phyloP scores from a whole-genome alignment of 1,139 yeast genomes.

The Tardiomyces depauwii region DNA sequence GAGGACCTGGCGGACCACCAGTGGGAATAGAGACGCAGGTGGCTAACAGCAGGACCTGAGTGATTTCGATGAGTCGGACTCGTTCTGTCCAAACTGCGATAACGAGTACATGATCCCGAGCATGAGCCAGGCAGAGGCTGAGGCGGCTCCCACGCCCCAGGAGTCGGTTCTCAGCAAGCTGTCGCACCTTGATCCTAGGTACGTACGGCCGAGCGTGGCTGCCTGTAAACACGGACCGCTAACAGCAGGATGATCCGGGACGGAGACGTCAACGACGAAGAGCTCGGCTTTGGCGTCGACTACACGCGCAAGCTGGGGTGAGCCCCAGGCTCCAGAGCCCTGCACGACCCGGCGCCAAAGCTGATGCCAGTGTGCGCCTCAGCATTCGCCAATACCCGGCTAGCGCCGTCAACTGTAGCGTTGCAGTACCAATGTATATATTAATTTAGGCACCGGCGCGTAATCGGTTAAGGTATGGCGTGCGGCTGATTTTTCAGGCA shows the following conservation, averaged over 20 bases:
- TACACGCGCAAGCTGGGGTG: not conserved
- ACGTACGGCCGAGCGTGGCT: conserved; percentile 4
- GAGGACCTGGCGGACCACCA: too few species aligned
- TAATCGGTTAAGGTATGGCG: too few species aligned
- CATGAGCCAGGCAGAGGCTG: conserved; percentile 10
- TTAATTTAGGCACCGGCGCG: too few species aligned
- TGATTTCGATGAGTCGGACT: conserved; percentile 28
- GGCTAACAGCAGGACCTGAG: conserved; percentile 16
- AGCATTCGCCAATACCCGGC: too few species aligned
- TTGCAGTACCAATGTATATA: too few species aligned
- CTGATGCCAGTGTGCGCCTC: too few species aligned
- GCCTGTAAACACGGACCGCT: not conserved
- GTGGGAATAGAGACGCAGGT: conserved; percentile 10
- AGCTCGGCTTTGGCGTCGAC: conserved; percentile 17
- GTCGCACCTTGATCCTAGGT: conserved; percentile 18
- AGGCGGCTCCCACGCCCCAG: conserved; percentile 1
- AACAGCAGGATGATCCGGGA: conserved; percentile 21
- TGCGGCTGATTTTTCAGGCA: too few species aligned
- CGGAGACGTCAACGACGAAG: conserved; percentile 21
- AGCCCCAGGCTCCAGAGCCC: too few species aligned
- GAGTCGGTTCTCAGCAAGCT: conserved; percentile 4
- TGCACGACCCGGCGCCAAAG: too few species aligned
- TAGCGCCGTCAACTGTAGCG: too few species aligned
- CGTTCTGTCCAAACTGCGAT: conserved; percentile 29
- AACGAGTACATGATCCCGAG: conserved; percentile 23